Conservation (phyloP, 306 rosid species). For the Sesbania bispinosa region DNA sequence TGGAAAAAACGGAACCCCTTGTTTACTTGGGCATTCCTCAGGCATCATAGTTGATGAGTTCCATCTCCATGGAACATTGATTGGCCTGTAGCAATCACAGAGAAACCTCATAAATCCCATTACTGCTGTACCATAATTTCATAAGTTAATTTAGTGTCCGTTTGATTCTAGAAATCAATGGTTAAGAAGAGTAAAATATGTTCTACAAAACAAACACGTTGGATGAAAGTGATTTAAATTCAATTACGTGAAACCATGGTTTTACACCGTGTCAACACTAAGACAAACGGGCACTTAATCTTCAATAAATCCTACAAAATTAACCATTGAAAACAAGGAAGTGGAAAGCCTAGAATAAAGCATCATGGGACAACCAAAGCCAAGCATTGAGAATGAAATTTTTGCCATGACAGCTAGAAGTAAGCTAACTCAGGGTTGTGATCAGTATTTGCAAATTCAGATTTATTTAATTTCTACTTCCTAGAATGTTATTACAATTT, state of each 20-base stretch:
- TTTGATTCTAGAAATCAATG: not conserved
- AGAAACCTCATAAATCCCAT: slow-evolving; percentile 18
- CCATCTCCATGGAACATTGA: slow-evolving; percentile 62
- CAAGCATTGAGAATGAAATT: not conserved
- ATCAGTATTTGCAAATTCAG: no score
- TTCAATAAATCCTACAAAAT: not conserved
- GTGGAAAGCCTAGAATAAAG: not conserved
- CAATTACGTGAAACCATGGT: no score
- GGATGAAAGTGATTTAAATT: no score
- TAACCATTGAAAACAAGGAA: not conserved
- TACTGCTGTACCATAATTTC: not conserved
- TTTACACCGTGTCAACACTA: no score
- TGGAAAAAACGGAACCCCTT: slow-evolving; percentile 37
- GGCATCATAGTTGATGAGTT: slow-evolving; percentile 47
- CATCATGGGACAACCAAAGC: not conserved
- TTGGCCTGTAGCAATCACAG: slow-evolving; percentile 55
- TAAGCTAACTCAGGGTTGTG: not conserved
- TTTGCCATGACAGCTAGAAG: not conserved
- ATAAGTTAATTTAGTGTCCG: no score
- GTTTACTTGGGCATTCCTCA: slow-evolving; percentile 44
- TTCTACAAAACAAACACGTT: no score
- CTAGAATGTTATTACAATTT: no score
- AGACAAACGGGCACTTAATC: no score
- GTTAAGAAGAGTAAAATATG: no score
- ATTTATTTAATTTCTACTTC: no score